Evolutionary conservation across 2,329 filamentous ascomycete genomes (phyloP).

Genomic region (Phyllosticta citribraziliensis): DNA sequence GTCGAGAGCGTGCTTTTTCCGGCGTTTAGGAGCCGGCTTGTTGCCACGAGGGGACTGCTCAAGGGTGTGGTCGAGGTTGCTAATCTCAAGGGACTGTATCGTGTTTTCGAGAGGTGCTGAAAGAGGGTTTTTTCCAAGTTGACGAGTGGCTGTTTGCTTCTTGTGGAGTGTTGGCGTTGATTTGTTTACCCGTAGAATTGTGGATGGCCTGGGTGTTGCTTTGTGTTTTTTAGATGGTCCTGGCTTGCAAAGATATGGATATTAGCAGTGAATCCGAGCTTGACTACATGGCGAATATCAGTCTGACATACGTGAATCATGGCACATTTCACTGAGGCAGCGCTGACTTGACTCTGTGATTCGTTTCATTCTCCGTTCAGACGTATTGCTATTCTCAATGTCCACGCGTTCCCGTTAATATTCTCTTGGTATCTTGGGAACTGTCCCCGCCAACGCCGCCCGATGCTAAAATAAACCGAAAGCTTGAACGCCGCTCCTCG

Average conservation of each 20-base stretch:
- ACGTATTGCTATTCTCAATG: not conserved
- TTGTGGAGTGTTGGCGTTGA: too few species aligned
- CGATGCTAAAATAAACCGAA: not conserved
- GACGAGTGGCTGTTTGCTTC: not conserved
- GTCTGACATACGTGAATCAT: too few species aligned
- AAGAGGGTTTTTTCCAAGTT: not conserved
- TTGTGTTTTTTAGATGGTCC: too few species aligned
- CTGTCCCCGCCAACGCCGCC: not conserved
- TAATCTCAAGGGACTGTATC: conserved; percentile 83
- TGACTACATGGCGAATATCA: too few species aligned
- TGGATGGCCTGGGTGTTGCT: too few species aligned
- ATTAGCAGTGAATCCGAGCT: too few species aligned
- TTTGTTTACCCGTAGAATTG: too few species aligned
- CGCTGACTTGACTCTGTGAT: not conserved
- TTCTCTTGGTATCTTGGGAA: not conserved
- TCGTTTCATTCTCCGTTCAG: not conserved
- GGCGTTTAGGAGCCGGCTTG: conserved; percentile 69
- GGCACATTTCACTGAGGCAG: too few species aligned
- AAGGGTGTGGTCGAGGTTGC: conserved; percentile 77
- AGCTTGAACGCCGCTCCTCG: not conserved
- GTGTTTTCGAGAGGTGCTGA: conserved; percentile 90
- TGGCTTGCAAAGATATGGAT: too few species aligned
- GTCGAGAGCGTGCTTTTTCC: conserved; percentile 86
- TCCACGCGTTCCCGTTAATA: not conserved
- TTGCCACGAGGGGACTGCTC: conserved; percentile 71